phyloP scores from a whole-genome alignment of 768 basidiomycete species.

The Trametes cubensis region DNA sequence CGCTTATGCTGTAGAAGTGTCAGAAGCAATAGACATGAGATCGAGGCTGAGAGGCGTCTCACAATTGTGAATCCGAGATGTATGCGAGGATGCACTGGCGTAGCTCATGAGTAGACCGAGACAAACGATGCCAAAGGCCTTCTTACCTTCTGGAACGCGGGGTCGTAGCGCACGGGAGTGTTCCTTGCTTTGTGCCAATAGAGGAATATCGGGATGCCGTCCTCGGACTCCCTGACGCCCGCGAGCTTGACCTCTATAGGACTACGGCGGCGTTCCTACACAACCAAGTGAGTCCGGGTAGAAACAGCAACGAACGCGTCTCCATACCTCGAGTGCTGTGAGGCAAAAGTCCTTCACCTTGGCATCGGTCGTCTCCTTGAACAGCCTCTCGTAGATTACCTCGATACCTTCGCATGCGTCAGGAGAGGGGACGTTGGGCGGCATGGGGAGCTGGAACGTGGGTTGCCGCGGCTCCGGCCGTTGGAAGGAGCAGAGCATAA shows the following conservation, averaged over 20 bases:
- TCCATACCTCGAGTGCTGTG: constrained; percentile 14
- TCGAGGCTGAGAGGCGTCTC: constrained; percentile 32
- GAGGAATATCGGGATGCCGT: constrained; percentile 57
- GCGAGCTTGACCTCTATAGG: constrained; percentile 70
- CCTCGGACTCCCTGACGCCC: constrained; percentile 42
- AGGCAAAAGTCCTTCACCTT: constrained; percentile 40
- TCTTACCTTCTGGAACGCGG: constrained; percentile 75
- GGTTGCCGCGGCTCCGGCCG: constrained; percentile 78
- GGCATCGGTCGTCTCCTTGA: constrained; percentile 40
- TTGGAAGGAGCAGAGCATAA: constrained; percentile 83
- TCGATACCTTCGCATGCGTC: constrained; percentile 69
- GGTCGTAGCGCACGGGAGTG: constrained; percentile 59
- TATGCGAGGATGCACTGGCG: constrained; percentile 76
- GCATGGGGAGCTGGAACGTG: constrained; percentile 68
- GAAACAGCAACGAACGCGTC: neutral
- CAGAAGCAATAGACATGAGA: neutral
- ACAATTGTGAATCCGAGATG: constrained; percentile 81
- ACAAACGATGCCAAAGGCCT: neutral
- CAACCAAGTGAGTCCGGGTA: neutral
- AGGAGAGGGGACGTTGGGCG: constrained; percentile 52
- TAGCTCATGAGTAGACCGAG: neutral
- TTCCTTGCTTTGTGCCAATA: constrained; percentile 83
- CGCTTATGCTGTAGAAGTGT: constrained; percentile 50
- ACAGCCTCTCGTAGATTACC: constrained; percentile 36
- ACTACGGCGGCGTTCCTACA: constrained; percentile 65